phyloP scores from a whole-genome alignment of 176 grass and related monocot species.

The Zoysia pacifica region DNA sequence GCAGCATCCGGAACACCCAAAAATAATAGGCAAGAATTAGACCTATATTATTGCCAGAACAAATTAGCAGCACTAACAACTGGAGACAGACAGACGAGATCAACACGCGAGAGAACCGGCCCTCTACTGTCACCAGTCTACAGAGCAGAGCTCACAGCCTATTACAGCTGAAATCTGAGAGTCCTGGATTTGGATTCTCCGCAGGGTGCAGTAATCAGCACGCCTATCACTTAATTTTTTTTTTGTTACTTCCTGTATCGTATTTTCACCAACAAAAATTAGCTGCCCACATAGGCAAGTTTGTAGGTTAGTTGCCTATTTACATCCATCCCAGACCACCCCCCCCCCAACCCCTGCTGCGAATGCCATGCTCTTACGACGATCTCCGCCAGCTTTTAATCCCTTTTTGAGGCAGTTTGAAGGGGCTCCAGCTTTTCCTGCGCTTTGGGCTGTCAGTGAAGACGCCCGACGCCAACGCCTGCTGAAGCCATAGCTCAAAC shows the following conservation, averaged over 20 bases:
- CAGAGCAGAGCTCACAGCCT: too few species aligned
- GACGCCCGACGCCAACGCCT: constrained; percentile 81
- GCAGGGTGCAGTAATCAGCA: constrained; percentile 3
- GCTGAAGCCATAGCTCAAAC: constrained; percentile 90
- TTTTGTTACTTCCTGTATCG: constrained; percentile 9
- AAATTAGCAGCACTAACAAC: too few species aligned
- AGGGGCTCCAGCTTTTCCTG: constrained; percentile 95
- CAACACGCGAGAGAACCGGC: too few species aligned
- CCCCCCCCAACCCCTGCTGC: background rate
- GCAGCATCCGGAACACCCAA: too few species aligned
- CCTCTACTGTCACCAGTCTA: too few species aligned
- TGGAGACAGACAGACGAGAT: too few species aligned
- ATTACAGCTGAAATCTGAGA: too few species aligned
- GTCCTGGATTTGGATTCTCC: too few species aligned
- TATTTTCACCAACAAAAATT: constrained; percentile 46
- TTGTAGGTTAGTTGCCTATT: constrained; percentile 59
- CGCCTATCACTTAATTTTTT: constrained; percentile 22
- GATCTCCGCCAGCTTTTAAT: constrained; percentile 76
- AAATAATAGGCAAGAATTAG: too few species aligned
- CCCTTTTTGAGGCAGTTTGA: constrained; percentile 90
- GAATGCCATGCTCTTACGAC: constrained; percentile 36
- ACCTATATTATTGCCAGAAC: too few species aligned
- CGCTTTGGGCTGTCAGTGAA: constrained; percentile 89
- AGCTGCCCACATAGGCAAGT: constrained; percentile 40
- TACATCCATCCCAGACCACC: constrained; percentile 29